Base-by-base conservation (phyloP, 78 protist genomes). In the Polysphondylium violaceum region DNA sequence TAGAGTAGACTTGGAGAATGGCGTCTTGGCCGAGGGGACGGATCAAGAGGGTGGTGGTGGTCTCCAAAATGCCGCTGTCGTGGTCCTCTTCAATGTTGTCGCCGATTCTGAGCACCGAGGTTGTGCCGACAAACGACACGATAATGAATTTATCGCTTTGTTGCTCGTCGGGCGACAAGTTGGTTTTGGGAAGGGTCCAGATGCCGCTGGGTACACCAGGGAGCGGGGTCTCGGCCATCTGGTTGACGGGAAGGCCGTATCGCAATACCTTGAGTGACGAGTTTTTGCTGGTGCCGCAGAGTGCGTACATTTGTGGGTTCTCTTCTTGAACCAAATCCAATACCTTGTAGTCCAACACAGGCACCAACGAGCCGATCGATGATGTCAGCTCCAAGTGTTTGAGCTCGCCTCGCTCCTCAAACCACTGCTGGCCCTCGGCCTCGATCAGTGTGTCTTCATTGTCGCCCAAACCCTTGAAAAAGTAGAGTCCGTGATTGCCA, bases 51-150 rank as follows among this genome's bases (percentile, higher is more conserved):
- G 99, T 97, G 1, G 97, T 36, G 29, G 81, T 50, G n/a, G 76
- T 71, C 11, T 55, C 87, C 0, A 96, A 59, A 47, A 98, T 71
- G 31, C 99, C 99, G 3, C 89, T 27, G 76, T 98, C 99, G 17
- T 31, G 64, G 31, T 89, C 98, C 60, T 96, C 98, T 76, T 89
- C 95, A 19, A 98, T 96, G 0, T 93, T 91, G 17, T 97, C 98
- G 19, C 98, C 99, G 59, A 98, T 73, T 14, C 88, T 27, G 23
- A 98, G 96, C 11, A 98, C 99, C 25, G 96, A 50, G 1, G 99
- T 98, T 1, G 90, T 77, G 23, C 94, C 97, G 53, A 60, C 81
- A 68, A 97, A 97, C 5, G 97, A 93, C 25, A 98, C 95, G 12
- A 98, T 96, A 67, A 96, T 75, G 92, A 93, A 97, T 47, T 85